A percentile compares a stretch with the other conserved stretches of the same genome.
phyloP scores from a whole-genome alignment of 306 rosid species.

The Potentilla sterilis region DNA sequence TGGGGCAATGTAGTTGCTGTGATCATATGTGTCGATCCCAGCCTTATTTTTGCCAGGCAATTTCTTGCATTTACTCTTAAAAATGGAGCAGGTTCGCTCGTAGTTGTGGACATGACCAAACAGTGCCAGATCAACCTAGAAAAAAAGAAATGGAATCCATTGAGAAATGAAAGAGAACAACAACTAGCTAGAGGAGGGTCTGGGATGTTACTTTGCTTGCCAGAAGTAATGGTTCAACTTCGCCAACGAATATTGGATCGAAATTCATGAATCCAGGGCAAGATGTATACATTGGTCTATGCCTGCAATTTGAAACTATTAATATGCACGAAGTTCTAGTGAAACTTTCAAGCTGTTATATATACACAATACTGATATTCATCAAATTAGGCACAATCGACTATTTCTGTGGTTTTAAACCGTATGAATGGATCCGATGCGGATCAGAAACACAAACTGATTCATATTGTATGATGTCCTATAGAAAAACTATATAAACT shows the following conservation, averaged over 20 bases:
- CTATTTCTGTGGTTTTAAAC: not conserved
- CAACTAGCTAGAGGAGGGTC: not conserved
- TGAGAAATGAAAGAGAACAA: not conserved
- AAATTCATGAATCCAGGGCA: not conserved
- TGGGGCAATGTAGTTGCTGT: conserved; percentile 68
- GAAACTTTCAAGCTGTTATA: not conserved
- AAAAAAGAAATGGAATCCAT: not conserved
- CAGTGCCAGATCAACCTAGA: conserved; percentile 71
- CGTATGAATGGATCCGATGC: not conserved
- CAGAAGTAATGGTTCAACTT: conserved; percentile 67
- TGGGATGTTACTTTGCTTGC: conserved; percentile 47
- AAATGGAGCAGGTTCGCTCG: conserved; percentile 77
- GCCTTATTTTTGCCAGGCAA: conserved; percentile 54
- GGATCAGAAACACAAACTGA: not conserved
- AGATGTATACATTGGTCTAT: conserved; percentile 84
- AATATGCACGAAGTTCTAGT: not conserved
- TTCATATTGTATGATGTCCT: not conserved
- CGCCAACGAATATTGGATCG: conserved; percentile 30
- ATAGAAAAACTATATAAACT: not conserved
- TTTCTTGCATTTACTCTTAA: conserved; percentile 43
- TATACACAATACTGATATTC: not conserved
- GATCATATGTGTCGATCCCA: conserved; percentile 66
- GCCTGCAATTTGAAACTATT: conserved; percentile 45
- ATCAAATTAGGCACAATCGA: not conserved
- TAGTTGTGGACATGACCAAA: conserved; percentile 87